phyloP scores from a whole-genome alignment of 2,329 filamentous ascomycete genomes.

The Bertia moriformis region DNA sequence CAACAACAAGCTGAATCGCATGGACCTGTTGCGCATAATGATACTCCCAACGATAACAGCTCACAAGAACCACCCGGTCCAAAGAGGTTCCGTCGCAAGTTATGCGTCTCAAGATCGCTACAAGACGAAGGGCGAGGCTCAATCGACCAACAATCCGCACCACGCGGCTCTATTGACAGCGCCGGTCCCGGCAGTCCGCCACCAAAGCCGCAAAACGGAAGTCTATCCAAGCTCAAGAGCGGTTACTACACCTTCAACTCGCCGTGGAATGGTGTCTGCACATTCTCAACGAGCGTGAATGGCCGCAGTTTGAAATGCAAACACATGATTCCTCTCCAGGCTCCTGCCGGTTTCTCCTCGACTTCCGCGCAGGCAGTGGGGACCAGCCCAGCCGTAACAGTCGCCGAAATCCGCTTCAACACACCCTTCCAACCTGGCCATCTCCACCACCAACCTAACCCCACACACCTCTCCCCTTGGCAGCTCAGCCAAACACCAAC shows the following conservation, averaged over 20 bases:
- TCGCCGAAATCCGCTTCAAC: slow-evolving; percentile 52
- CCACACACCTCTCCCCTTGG: not conserved
- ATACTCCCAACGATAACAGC: not conserved
- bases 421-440: slow-evolving; percentile 23
- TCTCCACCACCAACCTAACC: not conserved
- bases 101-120: not conserved
- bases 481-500: not conserved
- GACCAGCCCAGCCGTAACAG: slow-evolving; percentile 20
- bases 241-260: slow-evolving; percentile 39
- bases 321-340: slow-evolving; percentile 25
- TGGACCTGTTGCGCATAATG: too few species aligned
- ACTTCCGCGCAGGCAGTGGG: slow-evolving; percentile 2
- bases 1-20: too few species aligned
- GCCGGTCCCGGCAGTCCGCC: slow-evolving; percentile 3
- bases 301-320: slow-evolving; percentile 43
- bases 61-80: not conserved
- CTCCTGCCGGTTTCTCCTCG: slow-evolving; percentile 3
- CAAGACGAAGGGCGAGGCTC: not conserved
- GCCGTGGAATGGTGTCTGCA: slow-evolving; percentile 47
- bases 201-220: slow-evolving; percentile 1
- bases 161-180: not conserved
- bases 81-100: not conserved
- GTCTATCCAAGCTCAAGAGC: slow-evolving; percentile 7
- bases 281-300: slow-evolving; percentile 41
- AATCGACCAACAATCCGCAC: not conserved